Evolutionary conservation across 192 early-diverging fungal genomes (phyloP).

Genomic region (Phycomyces nitens): DNA sequence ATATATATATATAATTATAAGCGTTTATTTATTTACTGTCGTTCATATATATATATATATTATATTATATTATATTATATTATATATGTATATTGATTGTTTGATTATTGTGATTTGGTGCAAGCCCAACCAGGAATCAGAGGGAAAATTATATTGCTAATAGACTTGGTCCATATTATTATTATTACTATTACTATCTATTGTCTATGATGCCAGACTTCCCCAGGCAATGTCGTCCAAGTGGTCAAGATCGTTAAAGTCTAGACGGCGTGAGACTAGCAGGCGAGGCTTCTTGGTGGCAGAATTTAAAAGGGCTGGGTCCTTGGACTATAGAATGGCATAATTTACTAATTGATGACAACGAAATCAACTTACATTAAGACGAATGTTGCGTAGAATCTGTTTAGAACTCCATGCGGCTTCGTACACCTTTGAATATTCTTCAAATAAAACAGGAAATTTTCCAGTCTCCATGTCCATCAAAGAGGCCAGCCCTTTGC

Average conservation of each 20-base stretch:
- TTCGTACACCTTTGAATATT: constrained; percentile 18
- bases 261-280: background rate
- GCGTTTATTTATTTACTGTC: too few relatives aligned
- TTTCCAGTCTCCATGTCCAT: background rate
- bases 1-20: background rate
- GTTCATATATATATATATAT: too few relatives aligned
- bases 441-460: constrained; percentile 4
- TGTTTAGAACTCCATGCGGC: constrained; percentile 23
- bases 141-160: too few relatives aligned
- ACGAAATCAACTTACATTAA: constrained; percentile 7
- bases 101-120: too few relatives aligned
- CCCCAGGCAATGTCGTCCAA: constrained; percentile 28
- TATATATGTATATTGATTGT: too few relatives aligned
- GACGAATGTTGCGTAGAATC: constrained; percentile 17
- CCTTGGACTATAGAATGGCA: background rate
- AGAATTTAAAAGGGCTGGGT: too few relatives aligned
- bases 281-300: background rate
- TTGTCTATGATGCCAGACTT: constrained; percentile 15
- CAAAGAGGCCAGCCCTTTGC: background rate
- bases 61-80: too few relatives aligned
- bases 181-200: background rate
- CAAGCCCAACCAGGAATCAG: too few relatives aligned
- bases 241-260: constrained; percentile 12
- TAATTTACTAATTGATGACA: background rate
- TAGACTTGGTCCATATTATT: too few relatives aligned